These are phyloP conservation scores for Globisporangium paroecandrum DNA, from an alignment of 352 stramenopile species.

Conservation along the genomic window DNA sequence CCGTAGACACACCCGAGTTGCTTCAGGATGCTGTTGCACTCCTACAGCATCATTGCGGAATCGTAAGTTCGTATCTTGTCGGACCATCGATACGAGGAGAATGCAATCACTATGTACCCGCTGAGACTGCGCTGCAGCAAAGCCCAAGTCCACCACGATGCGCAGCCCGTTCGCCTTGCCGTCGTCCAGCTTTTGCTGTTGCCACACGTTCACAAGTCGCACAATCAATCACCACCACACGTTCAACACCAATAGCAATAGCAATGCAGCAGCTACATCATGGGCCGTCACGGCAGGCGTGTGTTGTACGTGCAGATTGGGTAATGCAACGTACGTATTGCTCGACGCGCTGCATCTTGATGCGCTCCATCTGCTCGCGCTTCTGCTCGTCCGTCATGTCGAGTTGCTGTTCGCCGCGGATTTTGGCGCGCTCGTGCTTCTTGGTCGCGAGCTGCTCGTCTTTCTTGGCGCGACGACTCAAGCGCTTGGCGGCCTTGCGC, in stretches of 20 bases:
- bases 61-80: too few relatives aligned
- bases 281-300: neutral
- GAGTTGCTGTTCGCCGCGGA: conserved; percentile 2
- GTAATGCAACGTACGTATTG: conserved; percentile 45
- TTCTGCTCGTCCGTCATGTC: conserved; percentile 44
- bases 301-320: conserved; percentile 11
- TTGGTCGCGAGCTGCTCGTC: conserved; percentile 26
- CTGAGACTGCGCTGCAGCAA: conserved; percentile 39
- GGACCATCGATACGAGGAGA: too few relatives aligned
- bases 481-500: conserved; percentile 13
- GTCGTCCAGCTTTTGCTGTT: conserved; percentile 71
- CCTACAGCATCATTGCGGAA: conserved; percentile 24
- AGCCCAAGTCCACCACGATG: conserved; percentile 67
- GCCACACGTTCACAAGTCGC: neutral
- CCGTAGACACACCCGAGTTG: conserved; percentile 75
- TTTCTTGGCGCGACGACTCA: conserved; percentile 30
- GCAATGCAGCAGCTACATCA: too few relatives aligned
- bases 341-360: conserved; percentile 72
- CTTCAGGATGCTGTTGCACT: conserved; percentile 78
- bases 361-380: conserved; percentile 44
- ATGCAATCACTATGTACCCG: conserved; percentile 26
- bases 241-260: neutral
- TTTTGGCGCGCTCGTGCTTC: conserved; percentile 21
- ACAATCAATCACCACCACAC: neutral
- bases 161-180: conserved; percentile 36